phyloP scores from a whole-genome alignment of 352 stramenopile genomes.

The Phytopythium litorale region DNA sequence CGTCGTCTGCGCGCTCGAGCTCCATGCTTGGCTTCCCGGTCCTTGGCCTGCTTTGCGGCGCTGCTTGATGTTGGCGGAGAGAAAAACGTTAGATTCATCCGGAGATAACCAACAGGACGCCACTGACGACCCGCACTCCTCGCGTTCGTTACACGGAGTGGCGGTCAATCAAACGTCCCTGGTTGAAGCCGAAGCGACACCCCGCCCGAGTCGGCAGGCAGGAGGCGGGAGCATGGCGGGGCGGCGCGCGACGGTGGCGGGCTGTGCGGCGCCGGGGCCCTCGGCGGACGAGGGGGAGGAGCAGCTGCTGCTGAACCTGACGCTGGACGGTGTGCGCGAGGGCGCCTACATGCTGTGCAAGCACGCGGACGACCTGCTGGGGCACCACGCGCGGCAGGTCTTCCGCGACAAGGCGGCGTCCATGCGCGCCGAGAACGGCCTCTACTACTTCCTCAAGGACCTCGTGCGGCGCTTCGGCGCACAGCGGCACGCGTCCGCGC shows the following conservation, averaged over 20 bases:
- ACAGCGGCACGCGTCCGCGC: conserved; percentile 33
- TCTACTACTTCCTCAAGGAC: conserved; percentile 87
- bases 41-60: background rate
- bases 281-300: conserved; percentile 34
- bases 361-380: conserved; percentile 76
- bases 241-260: conserved; percentile 3
- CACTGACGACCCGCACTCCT: too few relatives aligned
- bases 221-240: conserved; percentile 2
- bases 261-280: too few relatives aligned
- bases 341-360: conserved; percentile 85
- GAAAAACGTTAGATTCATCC: too few relatives aligned
- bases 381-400: conserved; percentile 71
- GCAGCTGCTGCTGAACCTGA: conserved; percentile 57
- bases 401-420: conserved; percentile 83
- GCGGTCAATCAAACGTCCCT: too few relatives aligned
- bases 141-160: too few relatives aligned
- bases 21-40: conserved; percentile 26
- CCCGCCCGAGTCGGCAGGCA: too few relatives aligned
- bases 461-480: conserved; percentile 66
- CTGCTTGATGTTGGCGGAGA: background rate
- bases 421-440: conserved; percentile 75
- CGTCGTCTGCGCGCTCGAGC: conserved; percentile 53
- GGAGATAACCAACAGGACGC: too few relatives aligned
- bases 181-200: too few relatives aligned
- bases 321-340: conserved; percentile 72